Evolutionary conservation across 441 rosid species (phyloP).

Genomic region (Mallotus japonicus): DNA sequence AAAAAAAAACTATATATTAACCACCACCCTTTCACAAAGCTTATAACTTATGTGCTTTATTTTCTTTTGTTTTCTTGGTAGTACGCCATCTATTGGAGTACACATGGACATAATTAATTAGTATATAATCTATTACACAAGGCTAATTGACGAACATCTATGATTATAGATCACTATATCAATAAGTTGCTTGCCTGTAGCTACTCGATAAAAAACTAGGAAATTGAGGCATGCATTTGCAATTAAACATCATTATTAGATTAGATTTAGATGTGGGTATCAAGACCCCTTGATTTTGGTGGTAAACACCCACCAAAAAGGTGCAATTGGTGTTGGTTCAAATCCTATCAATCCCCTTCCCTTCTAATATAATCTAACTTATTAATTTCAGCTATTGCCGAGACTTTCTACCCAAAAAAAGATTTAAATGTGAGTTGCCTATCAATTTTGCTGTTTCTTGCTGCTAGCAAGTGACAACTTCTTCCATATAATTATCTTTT

Average conservation of each 20-base stretch:
- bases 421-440: background rate
- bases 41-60: too few species aligned
- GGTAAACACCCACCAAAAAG: too few species aligned
- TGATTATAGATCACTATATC: background rate
- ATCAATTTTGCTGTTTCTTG: background rate
- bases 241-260: background rate
- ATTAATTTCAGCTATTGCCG: too few species aligned
- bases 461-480: slow-evolving; percentile 1
- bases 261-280: background rate
- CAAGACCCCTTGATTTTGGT: too few species aligned
- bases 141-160: background rate
- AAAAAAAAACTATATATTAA: background rate
- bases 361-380: too few species aligned
- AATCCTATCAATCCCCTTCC: too few species aligned
- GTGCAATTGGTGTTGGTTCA: too few species aligned
- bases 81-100: slow-evolving; percentile 1
- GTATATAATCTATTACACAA: background rate
- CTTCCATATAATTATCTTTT: background rate
- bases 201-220: background rate
- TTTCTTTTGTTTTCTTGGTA: slow-evolving; percentile 2
- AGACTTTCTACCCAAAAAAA: too few species aligned
- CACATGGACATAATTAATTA: background rate
- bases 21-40: background rate
- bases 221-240: slow-evolving; percentile 2
- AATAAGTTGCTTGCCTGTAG: too few species aligned